Evolutionary conservation across 2,329 filamentous ascomycete species (phyloP).

Genomic region (Lachnellula hyalina): DNA sequence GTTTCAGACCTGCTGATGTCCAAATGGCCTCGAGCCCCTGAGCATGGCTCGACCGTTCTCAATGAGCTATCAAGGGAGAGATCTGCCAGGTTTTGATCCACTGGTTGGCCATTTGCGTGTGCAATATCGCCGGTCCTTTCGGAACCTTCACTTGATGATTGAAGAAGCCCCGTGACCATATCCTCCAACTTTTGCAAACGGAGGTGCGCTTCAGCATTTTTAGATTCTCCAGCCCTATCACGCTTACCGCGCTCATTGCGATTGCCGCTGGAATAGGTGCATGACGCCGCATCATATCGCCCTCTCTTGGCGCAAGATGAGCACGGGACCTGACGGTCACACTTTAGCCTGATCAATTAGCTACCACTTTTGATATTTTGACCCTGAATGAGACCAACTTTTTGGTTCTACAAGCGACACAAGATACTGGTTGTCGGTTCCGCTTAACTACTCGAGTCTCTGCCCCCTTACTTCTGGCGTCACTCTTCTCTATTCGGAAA

Average conservation of each 20-base stretch:
- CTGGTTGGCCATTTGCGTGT: neutral
- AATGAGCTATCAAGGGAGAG: neutral
- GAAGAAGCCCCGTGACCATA: slow-evolving; percentile 10
- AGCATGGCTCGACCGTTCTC: neutral
- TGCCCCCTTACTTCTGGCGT: neutral
- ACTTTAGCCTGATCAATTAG: slow-evolving; percentile 7
- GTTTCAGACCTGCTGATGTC: slow-evolving; percentile 22
- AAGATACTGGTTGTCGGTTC: slow-evolving; percentile 13
- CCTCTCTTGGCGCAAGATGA: slow-evolving; percentile 5
- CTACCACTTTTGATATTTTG: neutral
- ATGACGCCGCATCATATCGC: slow-evolving; percentile 1
- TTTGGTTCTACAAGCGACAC: slow-evolving; percentile 4
- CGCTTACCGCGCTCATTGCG: neutral
- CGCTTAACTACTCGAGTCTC: slow-evolving; percentile 2
- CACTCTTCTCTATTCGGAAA: slow-evolving; percentile 6
- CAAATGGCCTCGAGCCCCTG: neutral
- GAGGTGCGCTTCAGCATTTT: slow-evolving; percentile 8
- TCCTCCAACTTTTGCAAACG: slow-evolving; percentile 11
- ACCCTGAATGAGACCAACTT: slow-evolving; percentile 1
- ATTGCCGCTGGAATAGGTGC: neutral
- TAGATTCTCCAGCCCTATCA: neutral
- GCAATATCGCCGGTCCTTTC: neutral
- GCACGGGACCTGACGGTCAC: slow-evolving; percentile 11
- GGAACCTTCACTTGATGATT: neutral
- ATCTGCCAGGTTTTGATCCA: neutral